phyloP scores from a whole-genome alignment of 2,329 filamentous ascomycete species.

The Trichophyton schoenleinii region DNA sequence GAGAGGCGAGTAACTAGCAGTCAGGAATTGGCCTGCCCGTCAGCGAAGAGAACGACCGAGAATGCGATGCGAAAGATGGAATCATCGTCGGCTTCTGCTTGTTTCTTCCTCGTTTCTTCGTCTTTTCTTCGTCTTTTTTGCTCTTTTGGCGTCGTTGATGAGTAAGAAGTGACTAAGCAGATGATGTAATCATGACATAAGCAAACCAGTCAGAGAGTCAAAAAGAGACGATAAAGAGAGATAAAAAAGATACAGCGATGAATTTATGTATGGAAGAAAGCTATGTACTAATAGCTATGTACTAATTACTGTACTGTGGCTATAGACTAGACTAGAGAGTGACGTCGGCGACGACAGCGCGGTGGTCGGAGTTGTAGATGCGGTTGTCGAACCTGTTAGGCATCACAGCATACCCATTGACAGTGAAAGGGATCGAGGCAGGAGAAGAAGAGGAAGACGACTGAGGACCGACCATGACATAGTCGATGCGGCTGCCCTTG shows the following conservation, averaged over 20 bases:
- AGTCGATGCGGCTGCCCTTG: conserved; percentile 38
- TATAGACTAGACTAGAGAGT: background rate
- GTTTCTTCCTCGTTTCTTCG: background rate
- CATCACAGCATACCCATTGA: conserved; percentile 40
- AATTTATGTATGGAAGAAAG: too few relatives aligned
- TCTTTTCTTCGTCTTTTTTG: background rate
- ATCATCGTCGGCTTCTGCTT: background rate
- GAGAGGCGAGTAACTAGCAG: background rate
- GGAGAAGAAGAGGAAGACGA: background rate
- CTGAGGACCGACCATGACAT: conserved; percentile 35
- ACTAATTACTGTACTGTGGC: too few relatives aligned
- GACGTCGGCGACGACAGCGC: conserved; percentile 44
- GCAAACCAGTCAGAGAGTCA: too few relatives aligned
- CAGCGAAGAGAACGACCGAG: background rate
- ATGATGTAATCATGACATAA: too few relatives aligned
- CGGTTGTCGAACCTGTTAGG: conserved; percentile 44
- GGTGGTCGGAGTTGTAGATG: conserved; percentile 44
- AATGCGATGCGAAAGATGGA: background rate
- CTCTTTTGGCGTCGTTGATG: too few relatives aligned
- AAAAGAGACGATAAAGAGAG: too few relatives aligned
- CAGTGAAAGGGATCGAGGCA: conserved; percentile 24
- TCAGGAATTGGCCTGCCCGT: background rate
- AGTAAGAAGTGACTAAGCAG: too few relatives aligned
- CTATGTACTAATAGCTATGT: too few relatives aligned
- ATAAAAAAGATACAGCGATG: too few relatives aligned